phyloP scores from a whole-genome alignment of 495 filamentous ascomycete species.

The Pyrenula massariospora region DNA sequence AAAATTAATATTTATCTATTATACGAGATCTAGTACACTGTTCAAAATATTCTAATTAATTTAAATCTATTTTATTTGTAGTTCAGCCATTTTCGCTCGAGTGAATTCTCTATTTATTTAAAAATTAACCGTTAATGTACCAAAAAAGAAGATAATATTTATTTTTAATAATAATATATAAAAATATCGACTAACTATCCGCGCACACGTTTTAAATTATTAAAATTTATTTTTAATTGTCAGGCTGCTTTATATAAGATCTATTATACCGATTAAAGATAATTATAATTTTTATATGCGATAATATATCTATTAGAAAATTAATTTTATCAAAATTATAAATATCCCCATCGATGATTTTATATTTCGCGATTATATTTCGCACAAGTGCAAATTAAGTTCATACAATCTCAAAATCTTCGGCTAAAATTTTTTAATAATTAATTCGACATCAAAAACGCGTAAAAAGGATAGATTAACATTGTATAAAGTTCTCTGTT shows the following conservation, averaged over 20 bases:
- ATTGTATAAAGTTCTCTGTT: conserved; percentile 19
- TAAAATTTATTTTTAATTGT: conserved; percentile 27
- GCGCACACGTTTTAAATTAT: conserved; percentile 20
- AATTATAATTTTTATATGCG: conserved; percentile 17
- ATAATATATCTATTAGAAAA: conserved; percentile 25
- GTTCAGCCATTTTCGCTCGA: conserved; percentile 21
- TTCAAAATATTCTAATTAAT: conserved; percentile 10
- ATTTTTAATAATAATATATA: conserved; percentile 22
- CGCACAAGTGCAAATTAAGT: conserved; percentile 22
- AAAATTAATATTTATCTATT: conserved; percentile 5
- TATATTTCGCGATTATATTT: conserved; percentile 20
- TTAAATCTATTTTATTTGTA: conserved; percentile 13
- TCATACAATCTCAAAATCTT: conserved; percentile 22
- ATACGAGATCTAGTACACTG: conserved; percentile 1
- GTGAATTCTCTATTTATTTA: conserved; percentile 14
- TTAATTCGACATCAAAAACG: conserved; percentile 17
- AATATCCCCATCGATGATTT: conserved; percentile 25
- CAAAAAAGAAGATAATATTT: conserved; percentile 13
- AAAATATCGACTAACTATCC: conserved; percentile 12
- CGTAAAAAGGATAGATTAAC: conserved; percentile 15
- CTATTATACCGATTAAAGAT: conserved; percentile 10
- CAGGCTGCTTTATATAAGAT: conserved; percentile 16
- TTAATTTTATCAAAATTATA: conserved; percentile 36
- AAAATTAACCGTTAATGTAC: conserved; percentile 15
- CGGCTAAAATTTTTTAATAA: conserved; percentile 19